These are phyloP conservation scores for Cercospora canescens DNA, from an alignment of 2,329 filamentous ascomycete species.

Conservation along the genomic window DNA sequence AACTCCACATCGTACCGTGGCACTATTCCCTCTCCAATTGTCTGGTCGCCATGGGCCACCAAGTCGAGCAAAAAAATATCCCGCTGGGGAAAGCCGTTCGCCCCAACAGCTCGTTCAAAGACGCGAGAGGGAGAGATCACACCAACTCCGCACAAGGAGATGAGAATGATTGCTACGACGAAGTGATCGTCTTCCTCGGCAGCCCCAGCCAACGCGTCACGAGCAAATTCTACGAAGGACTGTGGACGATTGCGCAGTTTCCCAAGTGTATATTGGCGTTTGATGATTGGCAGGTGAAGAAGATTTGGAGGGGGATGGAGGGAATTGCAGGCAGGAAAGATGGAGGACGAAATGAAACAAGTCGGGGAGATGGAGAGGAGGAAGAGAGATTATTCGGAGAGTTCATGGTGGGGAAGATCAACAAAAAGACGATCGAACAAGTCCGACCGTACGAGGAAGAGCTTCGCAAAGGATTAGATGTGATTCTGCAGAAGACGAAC, in stretches of 20 bases:
- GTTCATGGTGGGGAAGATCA: not conserved
- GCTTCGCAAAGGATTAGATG: not conserved
- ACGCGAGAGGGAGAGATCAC: not conserved
- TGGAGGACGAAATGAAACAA: not conserved
- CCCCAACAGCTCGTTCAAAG: not conserved
- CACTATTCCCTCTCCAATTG: slow-evolving; percentile 14
- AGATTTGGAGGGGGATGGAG: not conserved
- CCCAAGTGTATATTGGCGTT: slow-evolving; percentile 10
- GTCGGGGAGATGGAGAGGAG: too few species aligned
- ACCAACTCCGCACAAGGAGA: too few species aligned
- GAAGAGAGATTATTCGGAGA: not conserved
- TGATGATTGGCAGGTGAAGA: slow-evolving; percentile 7
- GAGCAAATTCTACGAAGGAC: not conserved
- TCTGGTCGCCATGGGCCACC: slow-evolving; percentile 6
- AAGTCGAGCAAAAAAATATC: slow-evolving; percentile 3
- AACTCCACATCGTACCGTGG: slow-evolving; percentile 6
- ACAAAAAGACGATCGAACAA: not conserved
- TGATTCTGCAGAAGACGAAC: not conserved
- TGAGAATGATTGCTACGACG: slow-evolving; percentile 5
- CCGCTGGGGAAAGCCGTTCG: not conserved
- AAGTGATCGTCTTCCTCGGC: slow-evolving; percentile 5
- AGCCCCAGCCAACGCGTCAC: not conserved
- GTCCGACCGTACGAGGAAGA: not conserved
- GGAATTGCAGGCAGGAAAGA: not conserved
- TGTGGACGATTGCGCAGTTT: slow-evolving; percentile 2